phyloP scores from a whole-genome alignment of 2,329 filamentous ascomycete species.

The Parastagonospora nodorum region DNA sequence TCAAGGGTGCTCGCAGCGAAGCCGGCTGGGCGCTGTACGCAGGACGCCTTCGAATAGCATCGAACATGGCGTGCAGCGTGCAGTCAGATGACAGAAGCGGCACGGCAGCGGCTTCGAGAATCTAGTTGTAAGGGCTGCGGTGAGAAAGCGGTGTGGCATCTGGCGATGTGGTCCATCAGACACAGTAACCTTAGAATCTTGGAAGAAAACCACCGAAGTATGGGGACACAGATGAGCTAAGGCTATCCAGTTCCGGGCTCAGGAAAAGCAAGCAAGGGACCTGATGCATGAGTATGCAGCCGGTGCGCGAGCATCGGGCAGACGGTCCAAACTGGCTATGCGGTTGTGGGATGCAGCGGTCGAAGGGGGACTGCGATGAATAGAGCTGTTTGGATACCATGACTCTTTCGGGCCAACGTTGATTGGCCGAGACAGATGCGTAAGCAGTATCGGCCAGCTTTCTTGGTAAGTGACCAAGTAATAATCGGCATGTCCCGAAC shows the following conservation, averaged over 20 bases:
- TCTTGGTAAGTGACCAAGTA: too few species aligned
- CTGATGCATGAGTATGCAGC: slow-evolving; percentile 2
- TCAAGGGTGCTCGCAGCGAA: slow-evolving; percentile 17
- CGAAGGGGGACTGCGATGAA: too few species aligned
- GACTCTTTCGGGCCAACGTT: too few species aligned
- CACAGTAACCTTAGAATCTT: not conserved
- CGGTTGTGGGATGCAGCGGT: slow-evolving; percentile 14
- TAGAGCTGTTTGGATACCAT: too few species aligned
- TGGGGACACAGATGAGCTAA: not conserved
- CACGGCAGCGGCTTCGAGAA: slow-evolving; percentile 9
- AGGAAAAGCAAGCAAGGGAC: not conserved
- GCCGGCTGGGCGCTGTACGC: slow-evolving; percentile 27
- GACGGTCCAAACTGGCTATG: slow-evolving; percentile 4
- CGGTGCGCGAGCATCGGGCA: slow-evolving; percentile 8
- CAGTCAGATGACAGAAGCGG: slow-evolving; percentile 39
- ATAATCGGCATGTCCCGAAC: too few species aligned
- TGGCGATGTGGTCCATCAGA: not conserved
- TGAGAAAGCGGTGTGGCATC: slow-evolving; percentile 21
- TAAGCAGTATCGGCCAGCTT: too few species aligned
- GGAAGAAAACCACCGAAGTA: not conserved
- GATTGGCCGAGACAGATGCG: too few species aligned
- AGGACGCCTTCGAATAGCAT: slow-evolving; percentile 15
- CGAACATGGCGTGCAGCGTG: slow-evolving; percentile 7
- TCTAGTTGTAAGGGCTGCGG: slow-evolving; percentile 25
- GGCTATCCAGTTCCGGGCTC: not conserved